Evolutionary conservation across 2,329 filamentous ascomycete species (phyloP).

Genomic region (Calonectria multiphialidica): DNA sequence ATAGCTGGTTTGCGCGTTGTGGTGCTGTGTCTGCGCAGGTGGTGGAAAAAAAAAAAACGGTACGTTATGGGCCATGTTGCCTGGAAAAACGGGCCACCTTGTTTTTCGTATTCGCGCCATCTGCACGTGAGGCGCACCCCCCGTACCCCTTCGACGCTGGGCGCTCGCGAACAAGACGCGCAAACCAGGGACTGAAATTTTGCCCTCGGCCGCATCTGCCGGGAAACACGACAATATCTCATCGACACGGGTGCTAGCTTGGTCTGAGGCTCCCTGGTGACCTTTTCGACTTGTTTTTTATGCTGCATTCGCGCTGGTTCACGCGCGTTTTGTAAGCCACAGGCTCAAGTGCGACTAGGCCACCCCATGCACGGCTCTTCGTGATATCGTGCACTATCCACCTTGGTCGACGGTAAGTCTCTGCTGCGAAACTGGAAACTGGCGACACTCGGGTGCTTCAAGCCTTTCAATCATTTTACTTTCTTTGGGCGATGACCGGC

Average conservation of each 20-base stretch:
- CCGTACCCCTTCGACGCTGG: conserved; percentile 32
- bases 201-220: conserved; percentile 25
- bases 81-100: conserved; percentile 38
- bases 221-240: conserved; percentile 19
- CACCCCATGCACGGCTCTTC: conserved; percentile 41
- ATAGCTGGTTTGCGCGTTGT: conserved; percentile 30
- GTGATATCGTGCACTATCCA: conserved; percentile 40
- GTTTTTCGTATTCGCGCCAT: conserved; percentile 37
- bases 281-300: conserved; percentile 7
- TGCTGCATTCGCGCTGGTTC: conserved; percentile 33
- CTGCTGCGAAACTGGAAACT: conserved; percentile 12
- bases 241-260: conserved; percentile 9
- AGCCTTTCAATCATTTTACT: background rate
- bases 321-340: conserved; percentile 40
- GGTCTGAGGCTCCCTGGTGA: background rate
- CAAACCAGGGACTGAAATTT: conserved; percentile 31
- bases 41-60: conserved; percentile 13
- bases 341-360: conserved; percentile 38
- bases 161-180: conserved; percentile 38
- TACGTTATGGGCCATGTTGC: conserved; percentile 36
- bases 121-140: conserved; percentile 38
- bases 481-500: background rate
- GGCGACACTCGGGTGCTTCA: background rate
- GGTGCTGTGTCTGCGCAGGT: conserved; percentile 15
- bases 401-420: conserved; percentile 39